A percentile compares a stretch with the other conserved stretches of the same genome.
Evolutionary conservation across 2,329 filamentous ascomycete species (phyloP).

Genomic region (Leptoxyphium fumago): DNA sequence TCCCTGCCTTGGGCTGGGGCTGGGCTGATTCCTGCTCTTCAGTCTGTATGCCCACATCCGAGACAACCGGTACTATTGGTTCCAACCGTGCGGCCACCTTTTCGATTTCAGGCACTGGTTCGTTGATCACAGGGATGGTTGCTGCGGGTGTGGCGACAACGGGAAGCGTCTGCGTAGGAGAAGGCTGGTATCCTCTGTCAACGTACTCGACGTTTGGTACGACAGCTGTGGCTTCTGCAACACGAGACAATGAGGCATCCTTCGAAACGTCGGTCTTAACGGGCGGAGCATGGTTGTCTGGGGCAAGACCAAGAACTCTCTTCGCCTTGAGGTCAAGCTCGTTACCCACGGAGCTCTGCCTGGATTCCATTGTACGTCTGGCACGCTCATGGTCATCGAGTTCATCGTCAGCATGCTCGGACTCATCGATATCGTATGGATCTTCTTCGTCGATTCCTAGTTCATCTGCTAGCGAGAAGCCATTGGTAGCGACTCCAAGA

Average conservation of each 20-base stretch:
- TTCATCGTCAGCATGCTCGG: constrained; percentile 55
- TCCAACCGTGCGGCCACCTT: not conserved
- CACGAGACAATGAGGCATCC: not conserved
- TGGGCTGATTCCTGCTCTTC: not conserved
- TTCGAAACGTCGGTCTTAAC: constrained; percentile 1
- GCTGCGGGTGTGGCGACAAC: constrained; percentile 3
- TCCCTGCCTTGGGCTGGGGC: constrained; percentile 33
- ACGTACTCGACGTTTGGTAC: constrained; percentile 40
- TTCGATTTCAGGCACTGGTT: constrained; percentile 4
- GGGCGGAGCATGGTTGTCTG: constrained; percentile 1
- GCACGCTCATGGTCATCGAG: constrained; percentile 27
- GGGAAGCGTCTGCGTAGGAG: constrained; percentile 62
- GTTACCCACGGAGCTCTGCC: constrained; percentile 20
- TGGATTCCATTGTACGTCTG: constrained; percentile 24
- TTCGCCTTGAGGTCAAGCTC: constrained; percentile 32
- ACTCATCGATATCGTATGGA: constrained; percentile 35
- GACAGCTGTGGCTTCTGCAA: not conserved
- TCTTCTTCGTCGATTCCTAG: constrained; percentile 76
- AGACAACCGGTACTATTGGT: not conserved
- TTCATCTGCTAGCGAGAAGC: constrained; percentile 77
- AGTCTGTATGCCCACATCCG: not conserved
- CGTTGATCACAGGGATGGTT: constrained; percentile 7
- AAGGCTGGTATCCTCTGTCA: constrained; percentile 69
- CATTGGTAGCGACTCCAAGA: constrained; percentile 48
- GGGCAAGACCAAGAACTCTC: constrained; percentile 25